Evolutionary conservation across 208 protist species (phyloP).

Genomic region (Tritrichomonas foetus): DNA sequence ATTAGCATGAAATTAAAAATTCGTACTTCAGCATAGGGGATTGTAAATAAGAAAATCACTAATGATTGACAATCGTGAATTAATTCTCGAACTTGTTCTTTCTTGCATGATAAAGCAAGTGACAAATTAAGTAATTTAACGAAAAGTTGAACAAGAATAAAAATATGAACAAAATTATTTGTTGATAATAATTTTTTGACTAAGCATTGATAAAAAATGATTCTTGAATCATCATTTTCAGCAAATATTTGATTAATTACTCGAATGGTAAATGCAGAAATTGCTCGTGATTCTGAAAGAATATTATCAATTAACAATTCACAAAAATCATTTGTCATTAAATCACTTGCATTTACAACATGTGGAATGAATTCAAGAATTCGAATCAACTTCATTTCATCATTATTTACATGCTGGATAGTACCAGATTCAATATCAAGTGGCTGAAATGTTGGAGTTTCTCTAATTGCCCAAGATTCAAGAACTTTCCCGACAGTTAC

Average conservation of each 20-base stretch:
- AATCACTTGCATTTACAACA: background rate
- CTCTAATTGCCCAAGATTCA: background rate
- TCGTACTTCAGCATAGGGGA: background rate
- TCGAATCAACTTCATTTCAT: background rate
- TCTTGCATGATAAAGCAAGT: background rate
- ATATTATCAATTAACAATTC: background rate
- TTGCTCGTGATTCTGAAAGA: background rate
- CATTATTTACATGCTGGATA: background rate
- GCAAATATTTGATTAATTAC: background rate
- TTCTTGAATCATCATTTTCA: background rate
- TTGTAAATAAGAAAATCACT: background rate
- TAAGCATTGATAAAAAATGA: background rate
- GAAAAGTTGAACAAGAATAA: background rate
- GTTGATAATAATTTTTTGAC: background rate
- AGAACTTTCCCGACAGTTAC: background rate
- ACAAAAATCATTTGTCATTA: background rate
- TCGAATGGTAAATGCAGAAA: background rate
- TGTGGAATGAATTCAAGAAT: background rate
- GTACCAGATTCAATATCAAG: background rate
- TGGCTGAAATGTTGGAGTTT: background rate
- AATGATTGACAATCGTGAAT: background rate
- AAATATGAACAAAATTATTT: background rate
- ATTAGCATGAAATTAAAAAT: background rate
- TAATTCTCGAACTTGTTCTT: background rate
- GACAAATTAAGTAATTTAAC: background rate